phyloP scores from a whole-genome alignment of 176 grass and related monocot genomes.

The Phyllostachys edulis region DNA sequence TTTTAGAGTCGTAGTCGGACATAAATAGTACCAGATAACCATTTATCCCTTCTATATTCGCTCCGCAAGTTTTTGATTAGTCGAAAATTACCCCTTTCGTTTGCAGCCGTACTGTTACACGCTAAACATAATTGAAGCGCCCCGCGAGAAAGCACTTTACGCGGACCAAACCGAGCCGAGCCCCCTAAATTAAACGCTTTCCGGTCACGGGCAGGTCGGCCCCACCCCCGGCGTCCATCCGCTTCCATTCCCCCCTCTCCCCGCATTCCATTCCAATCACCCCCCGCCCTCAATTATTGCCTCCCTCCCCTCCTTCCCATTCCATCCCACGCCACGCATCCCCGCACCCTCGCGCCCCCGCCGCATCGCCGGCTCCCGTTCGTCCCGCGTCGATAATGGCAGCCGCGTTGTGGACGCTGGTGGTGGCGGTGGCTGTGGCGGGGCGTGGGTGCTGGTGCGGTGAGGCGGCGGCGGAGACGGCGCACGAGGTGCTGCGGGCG shows the following conservation, averaged over 20 bases:
- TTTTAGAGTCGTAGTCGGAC: no score
- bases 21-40: no score
- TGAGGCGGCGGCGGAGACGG: slow-evolving; percentile 24
- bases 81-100: no score
- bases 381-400: slow-evolving; percentile 9
- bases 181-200: neutral
- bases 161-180: neutral
- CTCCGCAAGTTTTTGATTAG: no score
- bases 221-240: neutral
- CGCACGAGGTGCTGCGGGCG: slow-evolving; percentile 47
- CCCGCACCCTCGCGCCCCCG: neutral
- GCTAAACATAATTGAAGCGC: neutral
- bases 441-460: neutral
- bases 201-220: neutral
- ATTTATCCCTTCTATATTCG: no score
- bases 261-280: neutral
- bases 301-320: neutral
- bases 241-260: neutral
- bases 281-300: slow-evolving; percentile 39
- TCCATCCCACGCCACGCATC: no score
- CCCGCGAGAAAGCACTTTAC: neutral
- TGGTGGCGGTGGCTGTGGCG: neutral
- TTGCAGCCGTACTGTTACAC: neutral
- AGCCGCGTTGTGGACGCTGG: neutral
- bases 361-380: neutral